Percentiles rank a stretch among this genome's conserved stretches.
Conservation (phyloP, 2,329 filamentous ascomycete species). For the Ustilaginoidea virens region DNA sequence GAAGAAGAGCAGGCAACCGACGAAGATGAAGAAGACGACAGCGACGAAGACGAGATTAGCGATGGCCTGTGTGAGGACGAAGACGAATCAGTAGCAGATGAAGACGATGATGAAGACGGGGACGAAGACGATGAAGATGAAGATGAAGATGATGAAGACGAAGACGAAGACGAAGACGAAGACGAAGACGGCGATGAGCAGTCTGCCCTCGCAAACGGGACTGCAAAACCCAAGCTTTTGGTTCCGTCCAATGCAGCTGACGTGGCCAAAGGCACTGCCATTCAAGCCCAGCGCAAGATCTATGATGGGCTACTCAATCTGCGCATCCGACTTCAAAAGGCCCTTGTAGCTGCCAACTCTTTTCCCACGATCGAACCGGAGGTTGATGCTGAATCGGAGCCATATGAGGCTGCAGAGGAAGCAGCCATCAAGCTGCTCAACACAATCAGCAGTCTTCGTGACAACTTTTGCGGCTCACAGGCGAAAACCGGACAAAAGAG, state of each 20-base stretch:
- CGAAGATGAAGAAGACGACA: slow-evolving; percentile 20
- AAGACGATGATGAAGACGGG: slow-evolving; percentile 16
- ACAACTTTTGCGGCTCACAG: slow-evolving; percentile 35
- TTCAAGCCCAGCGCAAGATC: slow-evolving; percentile 69
- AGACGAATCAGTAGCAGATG: too few relatives aligned
- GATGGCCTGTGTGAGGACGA: too few relatives aligned
- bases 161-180: slow-evolving; percentile 9
- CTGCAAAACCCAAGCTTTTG: slow-evolving; percentile 18
- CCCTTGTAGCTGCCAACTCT: slow-evolving; percentile 67
- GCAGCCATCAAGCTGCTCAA: slow-evolving; percentile 78
- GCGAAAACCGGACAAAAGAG: slow-evolving; percentile 43
- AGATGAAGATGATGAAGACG: slow-evolving; percentile 18
- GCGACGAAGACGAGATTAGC: slow-evolving; percentile 22
- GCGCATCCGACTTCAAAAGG: slow-evolving; percentile 86
- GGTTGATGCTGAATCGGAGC: slow-evolving; percentile 26
- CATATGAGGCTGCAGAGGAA: slow-evolving; percentile 63
- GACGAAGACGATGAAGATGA: slow-evolving; percentile 18
- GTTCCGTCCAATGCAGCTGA: slow-evolving; percentile 31
- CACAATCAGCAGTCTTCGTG: slow-evolving; percentile 56
- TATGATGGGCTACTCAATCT: slow-evolving; percentile 85
- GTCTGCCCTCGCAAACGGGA: slow-evolving; percentile 9
- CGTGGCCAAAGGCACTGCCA: slow-evolving; percentile 69
- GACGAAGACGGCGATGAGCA: background rate
- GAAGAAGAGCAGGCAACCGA: slow-evolving; percentile 18
- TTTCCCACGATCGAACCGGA: slow-evolving; percentile 33